Evolutionary conservation across 2,329 filamentous ascomycete species (phyloP).

Genomic region (Lachnellula willkommii): DNA sequence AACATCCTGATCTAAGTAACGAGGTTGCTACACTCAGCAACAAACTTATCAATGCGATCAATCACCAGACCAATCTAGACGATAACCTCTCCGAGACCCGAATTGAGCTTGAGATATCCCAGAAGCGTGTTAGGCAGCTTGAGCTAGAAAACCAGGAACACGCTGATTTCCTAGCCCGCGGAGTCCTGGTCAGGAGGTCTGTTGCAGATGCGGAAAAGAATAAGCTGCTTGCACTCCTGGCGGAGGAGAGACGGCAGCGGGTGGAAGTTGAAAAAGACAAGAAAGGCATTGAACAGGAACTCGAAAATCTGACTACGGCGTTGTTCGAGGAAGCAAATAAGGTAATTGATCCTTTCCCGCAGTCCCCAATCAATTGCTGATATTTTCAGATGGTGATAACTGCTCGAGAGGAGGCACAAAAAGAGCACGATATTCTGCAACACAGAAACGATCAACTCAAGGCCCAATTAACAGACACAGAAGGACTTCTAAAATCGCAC

Average conservation of each 20-base stretch:
- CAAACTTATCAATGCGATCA: conserved; percentile 96
- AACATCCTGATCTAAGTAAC: conserved; percentile 53
- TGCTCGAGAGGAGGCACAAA: conserved; percentile 82
- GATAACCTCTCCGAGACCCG: conserved; percentile 78
- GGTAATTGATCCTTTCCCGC: conserved; percentile 36
- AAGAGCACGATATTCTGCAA: conserved; percentile 73
- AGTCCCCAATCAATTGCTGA: conserved; percentile 59
- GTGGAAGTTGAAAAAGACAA: conserved; percentile 69
- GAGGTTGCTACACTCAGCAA: conserved; percentile 90
- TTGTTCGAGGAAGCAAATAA: conserved; percentile 98
- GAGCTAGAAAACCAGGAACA: conserved; percentile 59
- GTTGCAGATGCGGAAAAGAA: conserved; percentile 69
- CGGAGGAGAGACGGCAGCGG: conserved; percentile 62
- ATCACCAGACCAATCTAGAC: conserved; percentile 87
- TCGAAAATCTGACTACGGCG: conserved; percentile 83
- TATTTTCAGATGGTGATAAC: conserved; percentile 88
- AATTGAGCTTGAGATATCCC: conserved; percentile 73
- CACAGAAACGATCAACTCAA: conserved; percentile 85
- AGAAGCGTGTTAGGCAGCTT: conserved; percentile 60
- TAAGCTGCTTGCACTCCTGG: conserved; percentile 51
- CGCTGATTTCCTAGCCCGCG: conserved; percentile 62
- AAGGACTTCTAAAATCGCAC: conserved; percentile 78
- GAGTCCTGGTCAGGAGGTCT: conserved; percentile 69
- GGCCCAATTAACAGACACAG: conserved; percentile 79
- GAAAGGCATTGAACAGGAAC: conserved; percentile 83